A percentile compares a stretch with the other conserved stretches of the same genome.
Evolutionary conservation across 2,329 filamentous ascomycete genomes (phyloP).

Genomic region (Metarhizium album): DNA sequence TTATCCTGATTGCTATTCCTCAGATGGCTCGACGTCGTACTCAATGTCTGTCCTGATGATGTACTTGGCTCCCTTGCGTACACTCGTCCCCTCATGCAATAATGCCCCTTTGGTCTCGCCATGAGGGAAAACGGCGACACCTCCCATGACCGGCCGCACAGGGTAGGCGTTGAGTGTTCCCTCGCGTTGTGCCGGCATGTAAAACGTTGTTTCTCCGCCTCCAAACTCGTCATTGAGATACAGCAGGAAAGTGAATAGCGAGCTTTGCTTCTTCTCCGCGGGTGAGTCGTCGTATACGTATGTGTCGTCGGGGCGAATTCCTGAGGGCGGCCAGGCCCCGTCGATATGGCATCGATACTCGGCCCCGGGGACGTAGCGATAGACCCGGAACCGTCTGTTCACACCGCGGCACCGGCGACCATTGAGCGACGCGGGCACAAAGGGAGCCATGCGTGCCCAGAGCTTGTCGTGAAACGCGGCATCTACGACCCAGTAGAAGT

Average conservation of each 20-base stretch:
- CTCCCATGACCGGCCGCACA: slow-evolving; percentile 57
- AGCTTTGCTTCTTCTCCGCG: slow-evolving; percentile 47
- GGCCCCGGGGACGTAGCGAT: slow-evolving; percentile 61
- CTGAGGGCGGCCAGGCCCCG: slow-evolving; percentile 63
- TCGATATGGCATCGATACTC: slow-evolving; percentile 64
- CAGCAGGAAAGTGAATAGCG: slow-evolving; percentile 57
- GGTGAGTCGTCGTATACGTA: slow-evolving; percentile 61
- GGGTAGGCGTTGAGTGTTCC: slow-evolving; percentile 60
- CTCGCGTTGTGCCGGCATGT: slow-evolving; percentile 52
- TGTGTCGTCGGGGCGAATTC: slow-evolving; percentile 43
- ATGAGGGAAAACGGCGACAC: slow-evolving; percentile 58
- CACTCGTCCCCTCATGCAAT: slow-evolving; percentile 60
- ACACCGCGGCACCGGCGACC: slow-evolving; percentile 51
- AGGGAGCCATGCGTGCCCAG: slow-evolving; percentile 49
- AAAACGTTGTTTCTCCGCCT: slow-evolving; percentile 62
- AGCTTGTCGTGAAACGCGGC: slow-evolving; percentile 49
- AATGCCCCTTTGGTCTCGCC: slow-evolving; percentile 55
- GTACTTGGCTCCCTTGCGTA: slow-evolving; percentile 55
- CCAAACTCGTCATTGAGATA: slow-evolving; percentile 65
- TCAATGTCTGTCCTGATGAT: slow-evolving; percentile 62
- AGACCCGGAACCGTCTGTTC: slow-evolving; percentile 61
- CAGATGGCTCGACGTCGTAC: slow-evolving; percentile 46
- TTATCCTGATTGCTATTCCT: not conserved
- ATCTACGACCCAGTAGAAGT: slow-evolving; percentile 64
- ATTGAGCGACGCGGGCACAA: slow-evolving; percentile 43